A percentile compares a stretch with the other conserved stretches of the same genome.
Evolutionary conservation across 2,329 filamentous ascomycete species (phyloP).

Genomic region (Pseudovirgaria hyperparasitica): DNA sequence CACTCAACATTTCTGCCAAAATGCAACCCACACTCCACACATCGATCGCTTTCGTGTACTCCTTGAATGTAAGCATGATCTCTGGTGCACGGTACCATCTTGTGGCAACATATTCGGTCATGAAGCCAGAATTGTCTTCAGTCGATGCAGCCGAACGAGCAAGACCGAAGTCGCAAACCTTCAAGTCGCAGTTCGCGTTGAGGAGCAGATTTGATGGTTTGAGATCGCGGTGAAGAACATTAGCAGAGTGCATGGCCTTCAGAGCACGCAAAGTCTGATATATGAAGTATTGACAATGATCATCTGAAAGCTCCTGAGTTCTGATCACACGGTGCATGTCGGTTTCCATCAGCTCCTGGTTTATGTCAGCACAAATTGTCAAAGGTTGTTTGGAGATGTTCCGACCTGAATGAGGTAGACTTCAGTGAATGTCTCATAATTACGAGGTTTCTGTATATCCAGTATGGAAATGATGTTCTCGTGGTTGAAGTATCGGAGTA

Average conservation of each 20-base stretch:
- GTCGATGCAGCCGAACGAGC: conserved; percentile 91
- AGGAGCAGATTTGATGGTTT: conserved; percentile 95
- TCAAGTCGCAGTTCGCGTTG: conserved; percentile 97
- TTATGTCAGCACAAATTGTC: conserved; percentile 7
- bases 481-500: conserved; percentile 97
- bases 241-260: conserved; percentile 99
- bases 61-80: conserved; percentile 99
- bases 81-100: conserved; percentile 98
- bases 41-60: conserved; percentile 99
- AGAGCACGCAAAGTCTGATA: conserved; percentile 96
- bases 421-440: conserved; percentile 91
- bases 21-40: conserved; percentile 99
- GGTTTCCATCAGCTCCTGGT: conserved; percentile 93
- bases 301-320: conserved; percentile 94
- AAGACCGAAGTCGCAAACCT: conserved; percentile 97
- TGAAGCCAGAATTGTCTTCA: conserved; percentile 99
- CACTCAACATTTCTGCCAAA: conserved; percentile 94
- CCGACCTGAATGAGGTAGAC: conserved; percentile 92
- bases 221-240: conserved; percentile 91
- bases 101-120: conserved; percentile 99
- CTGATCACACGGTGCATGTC: conserved; percentile 99
- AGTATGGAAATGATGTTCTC: conserved; percentile 99
- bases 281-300: conserved; percentile 99
- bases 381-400: background rate
- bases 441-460: conserved; percentile 95